A percentile compares a stretch with the other conserved stretches of the same genome.
Conservation (phyloP, 2,329 filamentous ascomycete species). For the Verruconis gallopava region DNA sequence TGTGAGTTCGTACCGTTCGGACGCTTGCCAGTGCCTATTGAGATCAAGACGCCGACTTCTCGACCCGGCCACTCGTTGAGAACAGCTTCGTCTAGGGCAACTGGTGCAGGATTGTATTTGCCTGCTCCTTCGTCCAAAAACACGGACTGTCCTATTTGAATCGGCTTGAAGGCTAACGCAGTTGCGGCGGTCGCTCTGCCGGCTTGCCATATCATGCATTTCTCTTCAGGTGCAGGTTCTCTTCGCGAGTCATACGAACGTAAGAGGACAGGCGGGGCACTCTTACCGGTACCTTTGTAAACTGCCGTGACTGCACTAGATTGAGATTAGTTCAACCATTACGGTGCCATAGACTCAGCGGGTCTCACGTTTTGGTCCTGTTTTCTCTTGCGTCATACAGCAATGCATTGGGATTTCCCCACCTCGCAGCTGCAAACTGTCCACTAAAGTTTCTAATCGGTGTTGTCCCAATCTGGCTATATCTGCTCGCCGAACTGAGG, state of each 20-base stretch:
- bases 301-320: constrained; percentile 79
- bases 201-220: constrained; percentile 95
- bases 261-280: constrained; percentile 57
- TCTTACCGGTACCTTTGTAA: constrained; percentile 67
- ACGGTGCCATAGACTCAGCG: too few relatives aligned
- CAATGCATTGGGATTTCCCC: constrained; percentile 71
- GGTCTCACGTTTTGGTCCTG: constrained; percentile 81
- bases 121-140: constrained; percentile 90
- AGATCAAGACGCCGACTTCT: constrained; percentile 84
- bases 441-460: constrained; percentile 33
- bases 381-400: constrained; percentile 82
- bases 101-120: constrained; percentile 80
- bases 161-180: constrained; percentile 87
- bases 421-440: constrained; percentile 38
- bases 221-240: constrained; percentile 79
- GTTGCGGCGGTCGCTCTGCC: constrained; percentile 89
- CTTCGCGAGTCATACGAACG: constrained; percentile 92
- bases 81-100: constrained; percentile 77
- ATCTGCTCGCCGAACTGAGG: constrained; percentile 65
- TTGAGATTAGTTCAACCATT: not conserved
- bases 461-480: constrained; percentile 64
- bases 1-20: constrained; percentile 55
- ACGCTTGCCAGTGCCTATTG: constrained; percentile 84
- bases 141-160: constrained; percentile 81
- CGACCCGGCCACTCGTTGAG: constrained; percentile 91